Evolutionary conservation across 768 basidiomycete species (phyloP), one percentile per base, ranked within the genome.

Genomic region (Boletus tylopilopsis): DNA sequence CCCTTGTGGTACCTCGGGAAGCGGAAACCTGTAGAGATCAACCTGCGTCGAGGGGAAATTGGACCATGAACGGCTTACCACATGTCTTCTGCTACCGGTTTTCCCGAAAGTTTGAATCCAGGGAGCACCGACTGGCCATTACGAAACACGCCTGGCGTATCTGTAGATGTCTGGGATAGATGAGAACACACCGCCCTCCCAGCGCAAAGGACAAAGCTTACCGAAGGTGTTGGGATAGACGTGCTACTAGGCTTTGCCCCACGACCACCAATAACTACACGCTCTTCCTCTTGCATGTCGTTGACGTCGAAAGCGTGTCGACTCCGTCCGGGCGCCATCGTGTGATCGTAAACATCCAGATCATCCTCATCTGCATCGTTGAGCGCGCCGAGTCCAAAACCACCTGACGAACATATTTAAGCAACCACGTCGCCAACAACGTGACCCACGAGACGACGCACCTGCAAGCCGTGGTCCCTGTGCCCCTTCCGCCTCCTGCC

Each of bases 281-380:
- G 73, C 12, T 81, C 77, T 22, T 88, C 84, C 3, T 90, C 83
- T 6, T 86, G 85, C 2, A 72, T 75, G 15, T 85, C 84, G 16
- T 67, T 68, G 25, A 72, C 70, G 56, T 93, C 87, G 59, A 85
- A 89, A 7, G 87, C 86, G 37, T 80, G 73, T 33, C 78, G 73
- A 50, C 70, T 77, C 52, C 75, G 71, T 15, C 72, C 68, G 13
- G 62, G 61, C 27, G 65, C 47, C 2, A 56, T 59, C 1, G 62
- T 24, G 33, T 72, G 69, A 57, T 91, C 90, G 57, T 94, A 94
- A 5, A 93, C 74, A 56, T 94, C 91, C 29, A 90, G 45, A 61
- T 94, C 94, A 62, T 97, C 94, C 40, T 94, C 91, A 42, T 97
- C 94, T 2, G 91, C 94, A 47, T 96, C 94, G 61, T 95, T 96